These are phyloP conservation scores for Phragmites australis DNA, from an alignment of 176 grass and related monocot species.

Conservation along the genomic window DNA sequence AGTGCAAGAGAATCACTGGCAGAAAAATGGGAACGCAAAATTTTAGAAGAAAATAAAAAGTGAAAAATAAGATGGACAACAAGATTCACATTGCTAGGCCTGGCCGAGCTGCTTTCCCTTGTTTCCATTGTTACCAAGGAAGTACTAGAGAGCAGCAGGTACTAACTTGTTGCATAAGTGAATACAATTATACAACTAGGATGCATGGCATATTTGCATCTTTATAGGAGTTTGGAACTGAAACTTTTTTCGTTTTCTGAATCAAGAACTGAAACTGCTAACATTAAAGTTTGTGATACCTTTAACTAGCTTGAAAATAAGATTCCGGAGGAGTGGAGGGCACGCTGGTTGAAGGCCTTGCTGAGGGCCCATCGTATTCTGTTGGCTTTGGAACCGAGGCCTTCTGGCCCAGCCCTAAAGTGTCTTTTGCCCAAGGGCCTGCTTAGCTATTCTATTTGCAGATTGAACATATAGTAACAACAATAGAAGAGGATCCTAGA, in stretches of 20 bases:
- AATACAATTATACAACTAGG: too few species aligned
- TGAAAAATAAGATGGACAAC: background rate
- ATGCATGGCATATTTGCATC: background rate
- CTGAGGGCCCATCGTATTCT: background rate
- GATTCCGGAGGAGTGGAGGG: background rate
- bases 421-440: background rate
- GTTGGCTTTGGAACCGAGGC: background rate
- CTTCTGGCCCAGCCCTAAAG: background rate
- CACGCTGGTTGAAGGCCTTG: background rate
- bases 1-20: background rate
- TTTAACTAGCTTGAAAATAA: background rate
- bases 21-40: background rate
- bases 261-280: background rate
- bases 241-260: background rate
- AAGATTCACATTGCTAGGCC: background rate
- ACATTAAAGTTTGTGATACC: background rate
- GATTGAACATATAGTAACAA: too few species aligned
- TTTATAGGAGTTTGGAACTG: background rate
- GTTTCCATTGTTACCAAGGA: too few species aligned
- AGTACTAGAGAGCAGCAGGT: too few species aligned
- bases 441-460: background rate
- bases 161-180: too few species aligned
- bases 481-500: too few species aligned
- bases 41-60: background rate
- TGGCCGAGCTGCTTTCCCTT: too few species aligned